Percentiles rank a stretch among this genome's conserved stretches.
These are phyloP conservation scores for Panicum miliaceum DNA, from an alignment of 176 grass and related monocot genomes.

Conservation along the genomic window DNA sequence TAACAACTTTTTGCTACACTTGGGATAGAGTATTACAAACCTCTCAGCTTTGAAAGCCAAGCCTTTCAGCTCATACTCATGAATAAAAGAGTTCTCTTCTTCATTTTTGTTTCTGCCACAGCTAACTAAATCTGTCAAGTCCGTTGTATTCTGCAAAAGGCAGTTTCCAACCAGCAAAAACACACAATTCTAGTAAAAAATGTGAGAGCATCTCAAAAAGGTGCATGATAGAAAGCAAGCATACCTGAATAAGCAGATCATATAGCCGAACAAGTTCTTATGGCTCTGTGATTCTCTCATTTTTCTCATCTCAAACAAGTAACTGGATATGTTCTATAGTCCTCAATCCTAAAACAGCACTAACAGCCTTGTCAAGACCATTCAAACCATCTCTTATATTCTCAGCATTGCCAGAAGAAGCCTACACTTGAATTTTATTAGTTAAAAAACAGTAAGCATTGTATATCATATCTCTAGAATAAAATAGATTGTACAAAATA, in stretches of 20 bases:
- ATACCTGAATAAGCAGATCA: slow-evolving; percentile 50
- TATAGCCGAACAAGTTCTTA: slow-evolving; percentile 94
- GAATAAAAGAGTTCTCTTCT: too few relatives aligned
- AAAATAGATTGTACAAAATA: neutral
- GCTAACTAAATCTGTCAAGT: too few relatives aligned
- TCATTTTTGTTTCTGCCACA: too few relatives aligned
- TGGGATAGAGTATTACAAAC: too few relatives aligned
- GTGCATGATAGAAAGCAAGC: slow-evolving; percentile 12
- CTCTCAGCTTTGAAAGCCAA: too few relatives aligned
- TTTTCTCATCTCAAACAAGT: slow-evolving; percentile 82
- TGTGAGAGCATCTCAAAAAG: neutral
- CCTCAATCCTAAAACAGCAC: slow-evolving; percentile 86
- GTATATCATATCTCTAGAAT: neutral
- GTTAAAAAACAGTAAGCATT: slow-evolving; percentile 8
- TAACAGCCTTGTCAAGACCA: slow-evolving; percentile 96
- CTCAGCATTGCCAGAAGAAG: slow-evolving; percentile 80
- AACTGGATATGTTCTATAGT: slow-evolving; percentile 89
- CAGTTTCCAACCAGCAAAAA: neutral
- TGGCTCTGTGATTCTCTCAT: slow-evolving; percentile 86
- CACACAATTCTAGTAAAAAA: slow-evolving; percentile 35
- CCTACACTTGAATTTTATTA: slow-evolving; percentile 53
- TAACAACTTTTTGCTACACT: too few relatives aligned
- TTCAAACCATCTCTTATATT: slow-evolving; percentile 91
- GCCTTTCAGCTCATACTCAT: too few relatives aligned
- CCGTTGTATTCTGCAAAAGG: too few relatives aligned